Conservation (phyloP, 225 moss, liverwort and hornwort species). For the Rhytidiadelphus loreus region DNA sequence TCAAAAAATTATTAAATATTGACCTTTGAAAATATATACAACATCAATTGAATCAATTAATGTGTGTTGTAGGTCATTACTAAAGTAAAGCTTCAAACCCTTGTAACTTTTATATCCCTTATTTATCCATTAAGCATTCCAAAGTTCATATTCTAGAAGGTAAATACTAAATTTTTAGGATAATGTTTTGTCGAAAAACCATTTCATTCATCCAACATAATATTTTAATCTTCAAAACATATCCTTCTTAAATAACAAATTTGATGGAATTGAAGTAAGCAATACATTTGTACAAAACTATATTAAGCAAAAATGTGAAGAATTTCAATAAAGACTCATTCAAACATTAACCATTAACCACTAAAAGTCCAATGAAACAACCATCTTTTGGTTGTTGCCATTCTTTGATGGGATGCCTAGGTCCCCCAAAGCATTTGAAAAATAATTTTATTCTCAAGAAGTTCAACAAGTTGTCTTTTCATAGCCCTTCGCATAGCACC, state of each 20-base stretch:
- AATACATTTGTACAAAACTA: neutral
- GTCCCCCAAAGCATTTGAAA: neutral
- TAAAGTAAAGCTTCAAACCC: neutral
- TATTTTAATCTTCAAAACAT: neutral
- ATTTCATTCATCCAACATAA: neutral
- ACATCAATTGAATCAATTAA: neutral
- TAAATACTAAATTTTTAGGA: neutral
- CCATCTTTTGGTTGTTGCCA: neutral
- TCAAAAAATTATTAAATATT: neutral
- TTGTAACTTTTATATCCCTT: too few relatives aligned
- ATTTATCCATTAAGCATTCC: neutral
- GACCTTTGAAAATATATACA: neutral
- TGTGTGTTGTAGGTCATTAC: too few relatives aligned
- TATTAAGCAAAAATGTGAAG: neutral
- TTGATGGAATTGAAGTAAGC: neutral
- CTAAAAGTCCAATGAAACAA: neutral
- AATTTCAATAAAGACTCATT: neutral
- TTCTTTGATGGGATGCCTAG: accelerated
- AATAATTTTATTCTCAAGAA: neutral
- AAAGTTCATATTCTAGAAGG: neutral
- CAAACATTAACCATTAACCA: neutral
- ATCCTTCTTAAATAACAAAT: neutral
- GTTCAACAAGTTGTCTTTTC: neutral
- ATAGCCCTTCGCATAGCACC: too few relatives aligned
- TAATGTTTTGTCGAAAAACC: neutral